Percentiles rank a stretch among this genome's conserved stretches.
These are phyloP conservation scores for Simplicillium aogashimaense DNA, from an alignment of 2,329 filamentous ascomycete genomes.

Conservation along the genomic window DNA sequence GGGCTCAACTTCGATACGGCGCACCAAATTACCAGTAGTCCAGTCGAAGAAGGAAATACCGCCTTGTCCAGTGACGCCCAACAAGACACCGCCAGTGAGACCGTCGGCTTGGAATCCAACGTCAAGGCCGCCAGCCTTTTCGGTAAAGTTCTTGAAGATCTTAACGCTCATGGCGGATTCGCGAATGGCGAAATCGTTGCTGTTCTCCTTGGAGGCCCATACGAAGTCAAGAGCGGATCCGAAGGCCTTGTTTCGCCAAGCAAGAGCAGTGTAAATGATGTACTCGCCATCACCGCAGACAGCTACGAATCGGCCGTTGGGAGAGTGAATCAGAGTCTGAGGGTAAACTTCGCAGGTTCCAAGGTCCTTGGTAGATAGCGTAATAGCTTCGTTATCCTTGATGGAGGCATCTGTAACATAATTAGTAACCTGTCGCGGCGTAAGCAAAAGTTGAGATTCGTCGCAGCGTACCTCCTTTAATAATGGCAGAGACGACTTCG, in stretches of 20 bases:
- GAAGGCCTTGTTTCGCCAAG: conserved; percentile 96
- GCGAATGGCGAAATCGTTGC: conserved; percentile 95
- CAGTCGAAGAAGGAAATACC: conserved; percentile 96
- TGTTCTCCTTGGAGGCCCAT: conserved; percentile 95
- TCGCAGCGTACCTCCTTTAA: conserved; percentile 59
- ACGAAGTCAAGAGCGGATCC: conserved; percentile 92
- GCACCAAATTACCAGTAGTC: conserved; percentile 78
- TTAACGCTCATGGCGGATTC: conserved; percentile 93
- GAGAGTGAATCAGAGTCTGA: conserved; percentile 88
- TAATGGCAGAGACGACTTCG: conserved; percentile 88
- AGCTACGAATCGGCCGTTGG: conserved; percentile 78
- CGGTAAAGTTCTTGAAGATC: conserved; percentile 95
- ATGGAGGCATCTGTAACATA: conserved; percentile 52
- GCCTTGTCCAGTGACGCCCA: conserved; percentile 91
- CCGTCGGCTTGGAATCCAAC: conserved; percentile 94
- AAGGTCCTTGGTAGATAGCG: conserved; percentile 84
- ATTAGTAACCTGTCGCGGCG: conserved; percentile 15
- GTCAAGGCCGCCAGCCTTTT: conserved; percentile 79
- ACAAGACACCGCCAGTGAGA: conserved; percentile 74
- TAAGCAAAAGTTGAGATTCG: neutral
- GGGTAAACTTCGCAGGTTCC: conserved; percentile 96
- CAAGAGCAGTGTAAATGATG: conserved; percentile 95
- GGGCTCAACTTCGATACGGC: conserved; percentile 77
- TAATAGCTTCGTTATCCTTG: conserved; percentile 84
- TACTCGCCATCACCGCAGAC: conserved; percentile 93